A percentile compares a stretch with the other conserved stretches of the same genome.
These are phyloP conservation scores for Curvularia sp. DNA, from an alignment of 2,329 filamentous ascomycete species.

Conservation along the genomic window DNA sequence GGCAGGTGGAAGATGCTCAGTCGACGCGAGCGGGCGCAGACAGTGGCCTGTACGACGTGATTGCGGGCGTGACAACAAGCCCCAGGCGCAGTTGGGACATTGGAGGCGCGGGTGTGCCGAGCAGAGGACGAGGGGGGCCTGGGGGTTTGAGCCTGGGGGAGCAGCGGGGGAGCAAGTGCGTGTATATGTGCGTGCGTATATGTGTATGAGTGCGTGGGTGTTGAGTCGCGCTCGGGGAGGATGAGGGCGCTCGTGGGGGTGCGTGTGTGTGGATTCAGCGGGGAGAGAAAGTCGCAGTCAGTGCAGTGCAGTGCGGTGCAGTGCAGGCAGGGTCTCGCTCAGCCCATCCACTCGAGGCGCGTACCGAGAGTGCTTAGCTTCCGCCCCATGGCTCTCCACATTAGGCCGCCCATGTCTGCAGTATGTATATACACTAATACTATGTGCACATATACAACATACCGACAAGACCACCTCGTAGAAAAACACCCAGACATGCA, in stretches of 20 bases:
- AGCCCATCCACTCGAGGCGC: constrained; percentile 3
- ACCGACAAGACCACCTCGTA: no score
- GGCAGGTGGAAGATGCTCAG: constrained; percentile 8
- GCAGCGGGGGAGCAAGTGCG: background rate
- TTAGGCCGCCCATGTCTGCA: background rate
- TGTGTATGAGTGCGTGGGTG: background rate
- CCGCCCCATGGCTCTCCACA: constrained; percentile 7
- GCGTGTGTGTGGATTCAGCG: constrained; percentile 3
- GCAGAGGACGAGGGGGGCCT: background rate
- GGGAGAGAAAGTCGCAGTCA: constrained; percentile 8
- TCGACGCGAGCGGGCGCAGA: constrained; percentile 17
- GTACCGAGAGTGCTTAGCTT: constrained; percentile 8
- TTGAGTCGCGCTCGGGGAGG: background rate
- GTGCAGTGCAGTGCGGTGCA: background rate
- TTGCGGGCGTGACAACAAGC: constrained; percentile 31
- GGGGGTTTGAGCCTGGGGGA: background rate
- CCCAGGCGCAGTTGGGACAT: constrained; percentile 32
- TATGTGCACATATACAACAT: background rate
- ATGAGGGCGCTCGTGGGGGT: background rate
- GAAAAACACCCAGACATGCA: no score
- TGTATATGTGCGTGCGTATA: background rate
- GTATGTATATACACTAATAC: background rate
- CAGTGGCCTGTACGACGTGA: constrained; percentile 30
- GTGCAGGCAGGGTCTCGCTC: constrained; percentile 2
- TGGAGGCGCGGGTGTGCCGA: constrained; percentile 15